Conservation (phyloP, 1,284 basidiomycete species). For the Ceratobasidium sp. region DNA sequence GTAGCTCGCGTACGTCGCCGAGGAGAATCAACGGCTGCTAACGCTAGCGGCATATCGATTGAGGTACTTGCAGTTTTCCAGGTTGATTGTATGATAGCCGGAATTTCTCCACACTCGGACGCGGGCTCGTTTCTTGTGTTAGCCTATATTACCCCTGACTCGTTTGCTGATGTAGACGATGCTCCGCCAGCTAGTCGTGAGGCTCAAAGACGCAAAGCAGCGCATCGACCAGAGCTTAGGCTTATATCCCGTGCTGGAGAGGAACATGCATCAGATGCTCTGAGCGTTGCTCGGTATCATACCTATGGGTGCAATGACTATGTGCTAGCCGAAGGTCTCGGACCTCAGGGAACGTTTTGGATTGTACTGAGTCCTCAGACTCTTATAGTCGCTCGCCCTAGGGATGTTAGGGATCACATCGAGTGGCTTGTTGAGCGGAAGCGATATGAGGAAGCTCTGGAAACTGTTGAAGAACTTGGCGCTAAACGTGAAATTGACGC, state of each 20-base stretch:
- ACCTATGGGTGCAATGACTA: conserved; percentile 96
- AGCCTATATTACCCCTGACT: conserved; percentile 82
- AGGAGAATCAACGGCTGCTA: conserved; percentile 57
- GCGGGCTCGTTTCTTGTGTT: conserved; percentile 81
- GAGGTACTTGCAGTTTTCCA: conserved; percentile 94
- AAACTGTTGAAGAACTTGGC: conserved; percentile 79
- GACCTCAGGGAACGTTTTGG: conserved; percentile 64
- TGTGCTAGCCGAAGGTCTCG: conserved; percentile 68
- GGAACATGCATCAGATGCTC: conserved; percentile 88
- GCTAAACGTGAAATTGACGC: conserved; percentile 64
- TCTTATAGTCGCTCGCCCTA: conserved; percentile 84
- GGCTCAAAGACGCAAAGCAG: conserved; percentile 82
- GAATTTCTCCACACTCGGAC: conserved; percentile 81
- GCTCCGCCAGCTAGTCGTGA: conserved; percentile 58
- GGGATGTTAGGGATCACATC: conserved; percentile 92
- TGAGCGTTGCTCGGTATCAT: conserved; percentile 83
- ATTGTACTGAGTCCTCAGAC: conserved; percentile 89
- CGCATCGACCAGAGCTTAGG: conserved; percentile 91
- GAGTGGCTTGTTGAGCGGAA: conserved; percentile 91
- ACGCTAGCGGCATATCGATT: conserved; percentile 59
- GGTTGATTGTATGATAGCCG: conserved; percentile 95
- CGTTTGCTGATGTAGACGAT: conserved; percentile 63
- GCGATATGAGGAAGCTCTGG: conserved; percentile 90
- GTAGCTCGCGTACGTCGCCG: conserved; percentile 84
- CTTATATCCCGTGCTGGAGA: conserved; percentile 92